These are phyloP conservation scores for Schizosaccharomyces versatilis DNA, from an alignment of 1,139 yeast genomes.

Conservation along the genomic window DNA sequence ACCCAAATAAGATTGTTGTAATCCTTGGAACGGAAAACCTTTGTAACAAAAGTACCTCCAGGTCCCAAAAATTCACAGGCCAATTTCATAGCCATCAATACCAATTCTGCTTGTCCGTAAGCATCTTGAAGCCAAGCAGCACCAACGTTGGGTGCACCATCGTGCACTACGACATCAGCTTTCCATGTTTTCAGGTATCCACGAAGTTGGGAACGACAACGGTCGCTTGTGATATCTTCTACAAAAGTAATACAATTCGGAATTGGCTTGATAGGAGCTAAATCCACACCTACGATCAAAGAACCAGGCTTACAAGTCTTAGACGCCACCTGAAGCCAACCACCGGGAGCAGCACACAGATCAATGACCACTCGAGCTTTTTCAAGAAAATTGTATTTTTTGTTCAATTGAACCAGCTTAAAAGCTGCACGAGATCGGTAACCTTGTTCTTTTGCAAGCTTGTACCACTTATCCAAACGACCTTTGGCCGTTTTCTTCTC, in stretches of 20 bases:
- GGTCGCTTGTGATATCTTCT: constrained; percentile 93
- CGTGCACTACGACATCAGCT: constrained; percentile 86
- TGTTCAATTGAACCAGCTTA: constrained; percentile 83
- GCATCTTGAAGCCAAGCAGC: constrained; percentile 98
- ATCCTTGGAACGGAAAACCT: constrained; percentile 91
- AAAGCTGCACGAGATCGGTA: constrained; percentile 97
- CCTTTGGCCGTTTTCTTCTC: constrained; percentile 89
- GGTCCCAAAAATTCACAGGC: constrained; percentile 84
- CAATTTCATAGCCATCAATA: constrained; percentile 72
- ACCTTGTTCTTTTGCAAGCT: constrained; percentile 78
- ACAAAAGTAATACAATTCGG: constrained; percentile 89
- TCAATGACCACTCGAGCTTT: constrained; percentile 94
- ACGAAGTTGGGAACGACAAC: constrained; percentile 77
- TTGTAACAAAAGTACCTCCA: constrained; percentile 94
- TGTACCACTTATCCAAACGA: constrained; percentile 94
- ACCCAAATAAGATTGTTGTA: constrained; percentile 95
- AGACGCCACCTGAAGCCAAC: constrained; percentile 80
- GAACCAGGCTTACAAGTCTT: constrained; percentile 82
- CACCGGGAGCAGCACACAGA: constrained; percentile 96
- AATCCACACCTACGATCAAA: constrained; percentile 87
- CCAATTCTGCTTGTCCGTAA: constrained; percentile 87
- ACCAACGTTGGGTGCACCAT: constrained; percentile 99
- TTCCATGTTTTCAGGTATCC: constrained; percentile 98
- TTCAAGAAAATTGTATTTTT: constrained; percentile 81
- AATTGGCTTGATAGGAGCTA: constrained; percentile 83